A percentile compares a stretch with the other conserved stretches of the same genome.
Conservation (phyloP, 192 early-diverging fungal genomes). For the Cetraspora pellucida region DNA sequence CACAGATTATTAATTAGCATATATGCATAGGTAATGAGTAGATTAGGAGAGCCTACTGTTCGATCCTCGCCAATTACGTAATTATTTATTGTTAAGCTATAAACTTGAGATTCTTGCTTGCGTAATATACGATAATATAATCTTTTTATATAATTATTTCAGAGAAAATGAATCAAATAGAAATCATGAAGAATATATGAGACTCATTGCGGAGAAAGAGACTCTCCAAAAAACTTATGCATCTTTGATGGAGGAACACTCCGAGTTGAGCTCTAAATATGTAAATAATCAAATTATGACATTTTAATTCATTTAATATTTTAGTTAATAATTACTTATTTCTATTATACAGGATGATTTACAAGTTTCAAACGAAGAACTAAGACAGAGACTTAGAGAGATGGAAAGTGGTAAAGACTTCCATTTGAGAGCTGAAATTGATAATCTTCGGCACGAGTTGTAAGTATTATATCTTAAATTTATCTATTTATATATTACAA, state of each 20-base stretch:
- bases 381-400: constrained; percentile 73
- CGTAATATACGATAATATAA: constrained; percentile 24
- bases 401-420: constrained; percentile 89
- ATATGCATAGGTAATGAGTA: constrained; percentile 27
- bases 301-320: neutral
- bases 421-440: constrained; percentile 83
- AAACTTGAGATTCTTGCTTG: neutral
- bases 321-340: neutral
- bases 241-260: constrained; percentile 55
- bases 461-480: constrained; percentile 44
- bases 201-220: constrained; percentile 59
- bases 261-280: constrained; percentile 45
- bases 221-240: constrained; percentile 58
- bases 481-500: neutral
- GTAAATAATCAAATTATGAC: constrained; percentile 31
- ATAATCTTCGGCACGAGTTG: constrained; percentile 82
- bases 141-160: neutral
- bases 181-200: constrained; percentile 43
- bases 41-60: constrained; percentile 5
- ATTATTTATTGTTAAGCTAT: no score
- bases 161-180: neutral
- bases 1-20: neutral
- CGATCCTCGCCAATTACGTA: neutral
- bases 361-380: constrained; percentile 69
- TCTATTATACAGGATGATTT: constrained; percentile 66